Conservation (phyloP, 140 eudicot species). For the Stevia rebaudiana region DNA sequence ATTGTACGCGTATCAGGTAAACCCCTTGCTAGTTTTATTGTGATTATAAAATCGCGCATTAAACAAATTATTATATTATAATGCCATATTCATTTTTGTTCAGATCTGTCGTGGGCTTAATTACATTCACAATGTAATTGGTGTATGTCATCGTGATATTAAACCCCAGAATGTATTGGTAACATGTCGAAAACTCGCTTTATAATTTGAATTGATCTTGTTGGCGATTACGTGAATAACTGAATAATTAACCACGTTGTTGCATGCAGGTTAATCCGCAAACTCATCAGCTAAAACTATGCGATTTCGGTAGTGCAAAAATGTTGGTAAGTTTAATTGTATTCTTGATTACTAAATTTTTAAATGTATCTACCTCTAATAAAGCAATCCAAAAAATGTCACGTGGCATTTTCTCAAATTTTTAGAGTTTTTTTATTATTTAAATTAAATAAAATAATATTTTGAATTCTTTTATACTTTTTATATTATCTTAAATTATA, state of each 20-base stretch:
- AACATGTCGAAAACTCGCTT: slow-evolving; percentile 13
- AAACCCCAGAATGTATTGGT: slow-evolving; percentile 95
- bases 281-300: slow-evolving; percentile 89
- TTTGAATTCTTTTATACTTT: too few species aligned
- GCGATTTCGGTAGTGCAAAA: slow-evolving; percentile 98
- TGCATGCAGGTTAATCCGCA: slow-evolving; percentile 84
- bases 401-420: too few species aligned
- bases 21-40: neutral
- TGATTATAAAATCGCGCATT: neutral
- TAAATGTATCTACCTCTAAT: neutral
- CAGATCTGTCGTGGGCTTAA: slow-evolving; percentile 90
- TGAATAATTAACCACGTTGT: slow-evolving; percentile 1
- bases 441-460: too few species aligned
- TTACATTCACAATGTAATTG: slow-evolving; percentile 82
- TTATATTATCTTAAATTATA: too few species aligned
- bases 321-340: slow-evolving; percentile 63
- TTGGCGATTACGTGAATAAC: neutral
- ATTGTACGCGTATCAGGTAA: slow-evolving; percentile 57
- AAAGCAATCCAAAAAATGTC: too few species aligned
- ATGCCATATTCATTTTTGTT: neutral
- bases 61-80: neutral
- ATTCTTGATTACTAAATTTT: neutral
- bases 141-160: slow-evolving; percentile 97
- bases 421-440: too few species aligned
- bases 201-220: slow-evolving; percentile 1